Conservation (phyloP, 768 basidiomycete species). For the Naematelia aurantialba region DNA sequence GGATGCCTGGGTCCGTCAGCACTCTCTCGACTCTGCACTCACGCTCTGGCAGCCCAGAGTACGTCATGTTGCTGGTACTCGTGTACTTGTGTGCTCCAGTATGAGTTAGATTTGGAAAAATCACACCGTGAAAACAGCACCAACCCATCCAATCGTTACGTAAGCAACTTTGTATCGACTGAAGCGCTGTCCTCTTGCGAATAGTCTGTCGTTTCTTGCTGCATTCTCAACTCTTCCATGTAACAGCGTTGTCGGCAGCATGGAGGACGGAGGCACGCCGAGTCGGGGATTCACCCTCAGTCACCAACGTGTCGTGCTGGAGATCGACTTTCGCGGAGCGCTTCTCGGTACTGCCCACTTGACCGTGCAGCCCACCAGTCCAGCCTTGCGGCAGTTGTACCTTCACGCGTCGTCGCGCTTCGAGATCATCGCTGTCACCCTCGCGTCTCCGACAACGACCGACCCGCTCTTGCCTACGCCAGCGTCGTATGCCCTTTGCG, state of each 20-base stretch:
- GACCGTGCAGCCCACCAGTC: slow-evolving; percentile 74
- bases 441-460: slow-evolving; percentile 28
- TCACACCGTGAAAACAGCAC: no score
- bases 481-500: slow-evolving; percentile 32
- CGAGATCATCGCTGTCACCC: slow-evolving; percentile 38
- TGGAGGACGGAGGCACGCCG: neutral
- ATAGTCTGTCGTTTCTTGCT: slow-evolving; percentile 6
- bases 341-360: slow-evolving; percentile 92
- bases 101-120: no score
- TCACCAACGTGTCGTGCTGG: slow-evolving; percentile 92
- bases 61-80: no score
- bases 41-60: slow-evolving; percentile 1
- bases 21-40: neutral
- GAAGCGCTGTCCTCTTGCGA: no score
- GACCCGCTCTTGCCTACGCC: slow-evolving; percentile 38
- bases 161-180: no score
- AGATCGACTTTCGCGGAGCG: slow-evolving; percentile 84
- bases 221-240: neutral
- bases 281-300: slow-evolving; percentile 40
- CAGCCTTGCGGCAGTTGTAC: slow-evolving; percentile 74
- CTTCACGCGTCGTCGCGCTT: slow-evolving; percentile 57
- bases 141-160: no score
- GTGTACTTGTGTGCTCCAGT: no score
- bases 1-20: neutral
- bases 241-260: neutral